Conservation (phyloP, 768 basidiomycete species). For the Amanita pallidorosea region DNA sequence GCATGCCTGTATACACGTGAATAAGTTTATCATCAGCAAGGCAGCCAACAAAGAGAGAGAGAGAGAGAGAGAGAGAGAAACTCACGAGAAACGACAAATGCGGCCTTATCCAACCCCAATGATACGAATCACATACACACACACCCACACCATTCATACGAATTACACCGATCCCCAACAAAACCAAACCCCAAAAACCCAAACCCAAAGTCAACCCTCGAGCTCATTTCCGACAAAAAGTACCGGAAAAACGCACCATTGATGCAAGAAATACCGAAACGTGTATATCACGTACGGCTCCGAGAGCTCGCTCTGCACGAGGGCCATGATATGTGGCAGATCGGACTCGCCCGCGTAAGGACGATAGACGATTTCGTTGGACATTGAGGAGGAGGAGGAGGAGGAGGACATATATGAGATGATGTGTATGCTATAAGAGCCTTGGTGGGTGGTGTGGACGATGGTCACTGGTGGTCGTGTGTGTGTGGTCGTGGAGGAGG, state of each 20-base stretch:
- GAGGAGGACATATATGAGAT: not conserved
- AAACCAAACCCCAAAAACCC: too few species aligned
- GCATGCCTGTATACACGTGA: constrained; percentile 32
- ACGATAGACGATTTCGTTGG: constrained; percentile 46
- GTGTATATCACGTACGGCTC: constrained; percentile 97
- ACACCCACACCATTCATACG: too few species aligned
- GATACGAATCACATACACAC: too few species aligned
- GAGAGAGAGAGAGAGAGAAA: not conserved
- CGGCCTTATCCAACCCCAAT: constrained; percentile 17
- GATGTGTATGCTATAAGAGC: too few species aligned
- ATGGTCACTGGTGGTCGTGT: too few species aligned
- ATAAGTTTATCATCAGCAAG: too few species aligned
- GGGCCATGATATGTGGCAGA: constrained; percentile 72
- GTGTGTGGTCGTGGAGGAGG: too few species aligned
- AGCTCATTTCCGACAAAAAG: not conserved
- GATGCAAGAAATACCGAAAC: constrained; percentile 91
- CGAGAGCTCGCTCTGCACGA: constrained; percentile 86
- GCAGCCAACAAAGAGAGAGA: not conserved
- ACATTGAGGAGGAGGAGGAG: constrained; percentile 13
- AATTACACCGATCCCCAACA: too few species aligned
- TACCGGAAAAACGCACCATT: constrained; percentile 56
- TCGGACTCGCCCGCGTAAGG: constrained; percentile 70
- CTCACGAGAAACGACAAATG: constrained; percentile 75
- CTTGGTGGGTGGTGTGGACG: too few species aligned
- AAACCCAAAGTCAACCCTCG: too few species aligned